These are phyloP conservation scores for Thalassiosira exigua DNA, from an alignment of 352 stramenopile species.

Conservation along the genomic window DNA sequence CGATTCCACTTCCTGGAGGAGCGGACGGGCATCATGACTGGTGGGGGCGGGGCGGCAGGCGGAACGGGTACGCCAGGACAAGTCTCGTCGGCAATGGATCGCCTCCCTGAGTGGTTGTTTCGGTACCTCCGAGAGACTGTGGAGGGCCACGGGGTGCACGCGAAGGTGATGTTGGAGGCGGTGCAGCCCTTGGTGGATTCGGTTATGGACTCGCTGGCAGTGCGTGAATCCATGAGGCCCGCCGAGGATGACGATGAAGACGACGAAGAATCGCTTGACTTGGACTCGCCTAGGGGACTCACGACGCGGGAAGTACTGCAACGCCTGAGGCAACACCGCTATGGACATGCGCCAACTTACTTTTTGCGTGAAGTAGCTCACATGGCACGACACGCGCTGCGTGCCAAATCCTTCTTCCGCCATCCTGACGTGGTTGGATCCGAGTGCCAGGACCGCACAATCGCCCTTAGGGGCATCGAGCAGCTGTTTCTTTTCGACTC, in stretches of 20 bases:
- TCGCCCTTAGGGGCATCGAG: slow-evolving; percentile 70
- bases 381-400: slow-evolving; percentile 64
- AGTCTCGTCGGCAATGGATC: slow-evolving; percentile 57
- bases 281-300: neutral
- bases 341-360: slow-evolving; percentile 21
- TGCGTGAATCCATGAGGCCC: neutral
- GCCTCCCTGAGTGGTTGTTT: slow-evolving; percentile 77
- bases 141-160: slow-evolving; percentile 36
- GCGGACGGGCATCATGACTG: slow-evolving; percentile 29
- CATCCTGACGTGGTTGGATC: slow-evolving; percentile 61
- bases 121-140: slow-evolving; percentile 64
- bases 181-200: slow-evolving; percentile 45
- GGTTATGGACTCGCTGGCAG: slow-evolving; percentile 39
- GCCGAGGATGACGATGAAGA: neutral
- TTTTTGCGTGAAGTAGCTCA: slow-evolving; percentile 66
- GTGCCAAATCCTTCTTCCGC: slow-evolving; percentile 68
- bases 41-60: too few species aligned
- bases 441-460: slow-evolving; percentile 51
- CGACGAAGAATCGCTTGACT: slow-evolving; percentile 6
- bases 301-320: slow-evolving; percentile 12
- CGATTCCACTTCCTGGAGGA: slow-evolving; percentile 77
- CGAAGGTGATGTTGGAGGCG: slow-evolving; percentile 42
- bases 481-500: slow-evolving; percentile 79
- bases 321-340: slow-evolving; percentile 26
- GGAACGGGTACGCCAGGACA: too few species aligned